Percentiles rank a stretch among this genome's conserved stretches.
Evolutionary conservation across 768 basidiomycete genomes (phyloP).

Genomic region (Boletales sp.): DNA sequence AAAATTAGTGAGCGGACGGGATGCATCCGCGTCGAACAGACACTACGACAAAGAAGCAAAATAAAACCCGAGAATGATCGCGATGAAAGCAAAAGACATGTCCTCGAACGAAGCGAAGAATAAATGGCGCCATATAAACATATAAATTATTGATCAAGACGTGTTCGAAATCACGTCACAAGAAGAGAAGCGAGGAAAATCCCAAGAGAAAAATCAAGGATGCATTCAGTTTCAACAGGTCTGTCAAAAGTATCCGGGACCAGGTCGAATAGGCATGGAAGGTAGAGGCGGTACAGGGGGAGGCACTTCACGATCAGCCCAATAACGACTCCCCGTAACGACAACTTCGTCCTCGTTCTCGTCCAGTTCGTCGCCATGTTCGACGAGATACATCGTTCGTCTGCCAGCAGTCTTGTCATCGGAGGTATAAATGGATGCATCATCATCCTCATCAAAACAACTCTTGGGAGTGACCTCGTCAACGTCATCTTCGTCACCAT

Average conservation of each 20-base stretch:
- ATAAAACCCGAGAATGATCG: constrained; percentile 10
- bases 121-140: constrained; percentile 24
- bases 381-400: constrained; percentile 33
- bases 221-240: constrained; percentile 1
- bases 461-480: constrained; percentile 13
- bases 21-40: not conserved
- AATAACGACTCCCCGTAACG: constrained; percentile 18
- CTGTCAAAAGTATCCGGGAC: constrained; percentile 28
- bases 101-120: constrained; percentile 4
- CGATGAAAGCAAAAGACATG: constrained; percentile 7
- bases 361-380: constrained; percentile 20
- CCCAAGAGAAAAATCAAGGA: constrained; percentile 7
- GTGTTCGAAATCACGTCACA: not conserved
- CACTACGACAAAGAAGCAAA: not conserved
- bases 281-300: constrained; percentile 24
- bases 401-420: constrained; percentile 32
- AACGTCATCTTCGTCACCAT: constrained; percentile 22
- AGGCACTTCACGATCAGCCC: constrained; percentile 10
- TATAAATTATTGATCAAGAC: constrained; percentile 25
- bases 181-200: not conserved
- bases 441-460: constrained; percentile 21
- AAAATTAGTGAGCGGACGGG: constrained; percentile 3
- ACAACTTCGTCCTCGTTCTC: constrained; percentile 21
- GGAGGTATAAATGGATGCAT: constrained; percentile 27
- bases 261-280: constrained; percentile 12